Base-by-base conservation (phyloP, 208 protist genomes). In the Trypanosoma grayi region DNA sequence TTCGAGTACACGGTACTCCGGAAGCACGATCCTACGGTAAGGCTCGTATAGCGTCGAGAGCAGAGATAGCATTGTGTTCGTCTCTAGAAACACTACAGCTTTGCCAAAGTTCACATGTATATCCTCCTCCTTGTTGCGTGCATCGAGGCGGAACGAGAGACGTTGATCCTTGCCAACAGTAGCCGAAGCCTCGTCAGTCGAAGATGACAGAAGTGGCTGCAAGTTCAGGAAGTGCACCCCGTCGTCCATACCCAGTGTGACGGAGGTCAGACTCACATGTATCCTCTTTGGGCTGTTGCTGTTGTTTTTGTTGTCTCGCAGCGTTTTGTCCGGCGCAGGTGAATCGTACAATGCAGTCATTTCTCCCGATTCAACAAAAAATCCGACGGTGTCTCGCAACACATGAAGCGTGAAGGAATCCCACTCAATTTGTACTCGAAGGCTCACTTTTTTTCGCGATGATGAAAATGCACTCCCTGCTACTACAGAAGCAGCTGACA, bases 11-110 rank as follows among this genome's bases (percentile, higher is more conserved):
- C 65, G 46, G 46, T 87, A 87, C 45, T 77, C 50, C 20, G 71
- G 79, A 13, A 89, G 54, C 11, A 78, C 75, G 41, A 83, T 83
- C 27, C 73, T 68, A 4, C 66, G 64, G 56, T 89, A 92, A 13
- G 85, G 85, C 27, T 76, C 74, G 67, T 89, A 92, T 1, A 92
- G 40, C 6, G 79, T 60, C 27, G 72, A 62, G 2, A 87, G 57
- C 43, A 76, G 70, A 3, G 66, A 55, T 27, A 73, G 66, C 30
- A 92, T 57, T 3, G 74, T 64, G 13, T 68, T 53, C 13, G 69
- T 66, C 22, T 88, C 79, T 13, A 87, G 58, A 10, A 75, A 75
- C 4, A 83, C 30, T 6, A 62, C 70, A 11, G 61, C 56, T 25
- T 71, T 48, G 5, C 75, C 79, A 37, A 88, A 51, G 6, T 77